Evolutionary conservation across 116 monocot genomes (phyloP).

Genomic region (Papilionanthe hybrid): DNA sequence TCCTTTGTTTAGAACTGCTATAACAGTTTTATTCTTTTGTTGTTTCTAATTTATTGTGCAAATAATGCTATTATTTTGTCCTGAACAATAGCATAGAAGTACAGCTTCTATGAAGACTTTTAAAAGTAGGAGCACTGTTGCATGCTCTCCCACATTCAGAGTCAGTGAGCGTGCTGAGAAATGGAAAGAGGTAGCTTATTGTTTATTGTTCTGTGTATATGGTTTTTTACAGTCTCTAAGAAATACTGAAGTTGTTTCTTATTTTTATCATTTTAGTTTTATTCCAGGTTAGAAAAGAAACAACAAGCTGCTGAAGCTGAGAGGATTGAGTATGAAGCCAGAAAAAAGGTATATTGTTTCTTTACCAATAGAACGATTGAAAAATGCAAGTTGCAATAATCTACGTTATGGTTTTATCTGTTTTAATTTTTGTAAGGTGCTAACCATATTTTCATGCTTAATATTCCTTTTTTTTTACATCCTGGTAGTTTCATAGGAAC

Average conservation of each 20-base stretch:
- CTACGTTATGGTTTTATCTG: not conserved
- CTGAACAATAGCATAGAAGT: slow-evolving; percentile 36
- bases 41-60: not conserved
- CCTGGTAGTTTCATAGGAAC: not conserved
- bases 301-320: slow-evolving; percentile 81
- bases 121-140: slow-evolving; percentile 45
- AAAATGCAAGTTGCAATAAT: slow-evolving; percentile 3
- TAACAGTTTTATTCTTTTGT: not conserved
- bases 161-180: slow-evolving; percentile 75
- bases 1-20: slow-evolving; percentile 15
- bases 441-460: not conserved
- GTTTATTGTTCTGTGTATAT: not conserved
- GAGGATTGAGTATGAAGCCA: slow-evolving; percentile 47
- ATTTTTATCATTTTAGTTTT: slow-evolving; percentile 46
- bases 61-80: slow-evolving; percentile 14
- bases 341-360: slow-evolving; percentile 31
- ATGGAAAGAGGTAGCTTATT: slow-evolving; percentile 65
- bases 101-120: slow-evolving; percentile 41
- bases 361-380: not conserved
- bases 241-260: slow-evolving; percentile 10
- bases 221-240: not conserved
- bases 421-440: not conserved
- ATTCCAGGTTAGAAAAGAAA: slow-evolving; percentile 83
- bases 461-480: not conserved
- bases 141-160: slow-evolving; percentile 68